Evolutionary conservation across 208 protist species (phyloP), one percentile per base, ranked within the genome.

Genomic region (Acanthamoeba sp.): DNA sequence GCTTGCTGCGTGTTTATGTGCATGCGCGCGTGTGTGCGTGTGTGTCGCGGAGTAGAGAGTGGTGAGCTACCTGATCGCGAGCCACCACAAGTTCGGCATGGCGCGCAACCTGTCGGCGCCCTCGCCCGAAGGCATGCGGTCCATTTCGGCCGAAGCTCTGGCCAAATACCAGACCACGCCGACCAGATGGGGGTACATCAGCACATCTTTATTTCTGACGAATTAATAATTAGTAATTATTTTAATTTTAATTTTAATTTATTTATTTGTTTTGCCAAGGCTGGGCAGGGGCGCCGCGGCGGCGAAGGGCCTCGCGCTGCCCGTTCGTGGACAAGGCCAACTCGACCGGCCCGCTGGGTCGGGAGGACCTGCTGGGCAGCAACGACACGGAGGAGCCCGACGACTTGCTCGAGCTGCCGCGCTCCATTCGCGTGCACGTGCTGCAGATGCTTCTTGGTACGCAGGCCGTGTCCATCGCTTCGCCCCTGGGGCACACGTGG

Each of bases 391-490:
- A 57, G 27, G 80, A 57, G 18, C 18, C 16, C n/a, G 80, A 57
- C 5, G 80, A 62, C 12, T 27, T 32, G 14, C 27, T 45, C 20
- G 42, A 40, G 12, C 7, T 34, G 9, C 29, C 16, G 5, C 42
- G 80, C 27, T 52, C 87, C n/a, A 92, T 92, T 76, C 52, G 87
- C 12, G 59, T 92, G 5, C 87, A 92, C 62, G 87, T 92, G 10
- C 87, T 92, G 2, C 55, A 76, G n/a, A 92, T 92, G 87, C 87
- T 92, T 24, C 22, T 92, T 2, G 55, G 87, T 92, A 92, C 55
- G n/a, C 5, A 1, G 22, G 10, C 76, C 27, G 20, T n/a, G 36
- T 66, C 59, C 59, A 66, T 66, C 24, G 20, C 59, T 66, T 82
- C 27, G 24, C 29, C 27, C 27, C 29, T 82, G 24, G 18, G 71